Conservation (phyloP, 768 basidiomycete species). For the Boletus subparvulus region DNA sequence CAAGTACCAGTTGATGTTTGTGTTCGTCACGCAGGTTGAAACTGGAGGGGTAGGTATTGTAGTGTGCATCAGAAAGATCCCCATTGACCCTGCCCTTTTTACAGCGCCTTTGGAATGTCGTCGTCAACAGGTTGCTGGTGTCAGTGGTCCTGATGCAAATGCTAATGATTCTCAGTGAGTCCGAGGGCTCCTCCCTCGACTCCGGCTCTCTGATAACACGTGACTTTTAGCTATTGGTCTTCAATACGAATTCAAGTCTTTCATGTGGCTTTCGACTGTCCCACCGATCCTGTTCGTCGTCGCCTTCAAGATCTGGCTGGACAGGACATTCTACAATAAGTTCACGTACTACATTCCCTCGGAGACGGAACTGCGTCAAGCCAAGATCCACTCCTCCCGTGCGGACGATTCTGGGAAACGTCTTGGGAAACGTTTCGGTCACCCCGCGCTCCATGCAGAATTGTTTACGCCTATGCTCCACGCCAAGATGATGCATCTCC, state of each 20-base stretch:
- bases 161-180: constrained; percentile 83
- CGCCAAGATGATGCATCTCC: constrained; percentile 78
- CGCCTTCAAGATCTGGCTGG: constrained; percentile 83
- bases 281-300: constrained; percentile 81
- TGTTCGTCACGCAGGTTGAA: constrained; percentile 85
- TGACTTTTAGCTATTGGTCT: constrained; percentile 72
- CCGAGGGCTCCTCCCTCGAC: not conserved
- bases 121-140: constrained; percentile 82
- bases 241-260: constrained; percentile 69
- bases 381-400: constrained; percentile 76
- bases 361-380: constrained; percentile 68
- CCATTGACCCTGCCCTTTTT: not conserved
- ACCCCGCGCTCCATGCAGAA: constrained; percentile 85
- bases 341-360: constrained; percentile 88
- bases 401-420: constrained; percentile 70
- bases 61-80: not conserved
- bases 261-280: constrained; percentile 78
- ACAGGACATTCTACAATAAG: constrained; percentile 57
- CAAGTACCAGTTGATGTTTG: constrained; percentile 98
- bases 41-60: constrained; percentile 77
- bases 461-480: constrained; percentile 89
- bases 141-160: constrained; percentile 84
- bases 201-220: not conserved
- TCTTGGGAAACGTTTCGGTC: constrained; percentile 90
- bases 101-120: constrained; percentile 91